Evolutionary conservation across 345 rosid species (phyloP).

Genomic region (Syzygium aromaticum): DNA sequence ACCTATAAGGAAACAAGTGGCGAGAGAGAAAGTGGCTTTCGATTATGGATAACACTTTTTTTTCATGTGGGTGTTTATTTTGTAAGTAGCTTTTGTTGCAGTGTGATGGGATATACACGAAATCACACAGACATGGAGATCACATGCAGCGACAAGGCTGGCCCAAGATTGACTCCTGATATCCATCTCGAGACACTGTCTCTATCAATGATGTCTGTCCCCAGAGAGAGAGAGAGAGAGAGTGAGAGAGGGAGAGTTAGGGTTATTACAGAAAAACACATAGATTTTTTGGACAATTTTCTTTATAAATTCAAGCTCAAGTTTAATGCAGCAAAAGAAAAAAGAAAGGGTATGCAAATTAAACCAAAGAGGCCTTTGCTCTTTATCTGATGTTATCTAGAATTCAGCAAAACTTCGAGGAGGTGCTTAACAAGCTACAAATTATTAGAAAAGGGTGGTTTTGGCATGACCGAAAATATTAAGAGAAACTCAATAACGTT

Average conservation of each 20-base stretch:
- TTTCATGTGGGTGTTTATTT: background rate
- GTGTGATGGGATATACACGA: background rate
- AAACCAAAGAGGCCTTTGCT: background rate
- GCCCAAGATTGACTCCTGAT: slow-evolving; percentile 29
- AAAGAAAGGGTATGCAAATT: background rate
- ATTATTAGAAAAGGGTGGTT: background rate
- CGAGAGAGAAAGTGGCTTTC: background rate
- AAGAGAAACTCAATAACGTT: background rate
- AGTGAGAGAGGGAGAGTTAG: background rate
- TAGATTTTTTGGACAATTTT: background rate
- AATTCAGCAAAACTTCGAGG: background rate
- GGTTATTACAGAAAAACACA: background rate
- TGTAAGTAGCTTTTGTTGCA: background rate
- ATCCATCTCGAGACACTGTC: slow-evolving; percentile 8
- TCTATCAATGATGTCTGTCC: background rate
- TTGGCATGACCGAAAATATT: background rate
- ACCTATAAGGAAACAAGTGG: background rate
- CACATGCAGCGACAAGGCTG: slow-evolving; percentile 14
- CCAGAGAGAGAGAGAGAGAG: background rate
- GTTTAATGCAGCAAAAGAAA: background rate
- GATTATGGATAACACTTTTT: background rate
- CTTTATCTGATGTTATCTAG: background rate
- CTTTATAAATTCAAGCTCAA: background rate
- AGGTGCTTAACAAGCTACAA: background rate
- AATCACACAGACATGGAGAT: background rate